phyloP scores from a whole-genome alignment of 2,329 filamentous ascomycete genomes.

The Gremmenia infestans region DNA sequence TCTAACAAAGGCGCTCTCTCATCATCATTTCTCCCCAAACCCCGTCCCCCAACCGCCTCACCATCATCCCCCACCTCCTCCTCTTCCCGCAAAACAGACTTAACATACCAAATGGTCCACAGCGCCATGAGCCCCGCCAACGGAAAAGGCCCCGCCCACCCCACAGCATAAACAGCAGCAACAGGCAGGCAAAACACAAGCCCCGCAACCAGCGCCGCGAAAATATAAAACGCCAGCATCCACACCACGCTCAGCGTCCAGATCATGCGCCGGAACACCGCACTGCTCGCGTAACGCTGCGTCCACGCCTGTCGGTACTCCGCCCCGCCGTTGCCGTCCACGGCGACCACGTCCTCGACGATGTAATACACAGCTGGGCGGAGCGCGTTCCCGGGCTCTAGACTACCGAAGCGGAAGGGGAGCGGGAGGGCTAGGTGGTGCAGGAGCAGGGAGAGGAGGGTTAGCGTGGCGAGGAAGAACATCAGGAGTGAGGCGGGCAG shows the following conservation, averaged over 20 bases:
- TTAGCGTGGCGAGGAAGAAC: slow-evolving; percentile 20
- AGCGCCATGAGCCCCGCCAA: slow-evolving; percentile 15
- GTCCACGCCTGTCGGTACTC: slow-evolving; percentile 39
- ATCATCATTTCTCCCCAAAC: slow-evolving; percentile 2
- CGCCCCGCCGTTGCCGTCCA: slow-evolving; percentile 57
- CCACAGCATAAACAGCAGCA: slow-evolving; percentile 19
- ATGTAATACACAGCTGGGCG: slow-evolving; percentile 57
- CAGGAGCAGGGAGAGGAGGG: slow-evolving; percentile 15
- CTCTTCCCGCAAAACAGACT: slow-evolving; percentile 12
- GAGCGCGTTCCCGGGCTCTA: slow-evolving; percentile 10
- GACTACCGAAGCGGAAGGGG: slow-evolving; percentile 21
- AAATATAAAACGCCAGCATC: slow-evolving; percentile 18
- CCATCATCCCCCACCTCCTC: slow-evolving; percentile 2
- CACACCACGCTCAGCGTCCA: slow-evolving; percentile 20
- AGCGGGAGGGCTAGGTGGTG: slow-evolving; percentile 10
- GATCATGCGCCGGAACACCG: slow-evolving; percentile 39
- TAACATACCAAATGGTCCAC: slow-evolving; percentile 21
- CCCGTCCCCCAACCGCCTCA: neutral
- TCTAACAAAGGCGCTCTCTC: slow-evolving; percentile 15
- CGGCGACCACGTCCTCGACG: slow-evolving; percentile 64
- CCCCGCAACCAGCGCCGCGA: slow-evolving; percentile 11
- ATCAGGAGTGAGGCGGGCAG: slow-evolving; percentile 17
- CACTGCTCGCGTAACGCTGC: slow-evolving; percentile 37
- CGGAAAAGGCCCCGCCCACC: slow-evolving; percentile 21
- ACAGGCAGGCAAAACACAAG: slow-evolving; percentile 15